Base-by-base conservation (phyloP, 2,329 filamentous ascomycete genomes). In the Nigrospora sphaerica region DNA sequence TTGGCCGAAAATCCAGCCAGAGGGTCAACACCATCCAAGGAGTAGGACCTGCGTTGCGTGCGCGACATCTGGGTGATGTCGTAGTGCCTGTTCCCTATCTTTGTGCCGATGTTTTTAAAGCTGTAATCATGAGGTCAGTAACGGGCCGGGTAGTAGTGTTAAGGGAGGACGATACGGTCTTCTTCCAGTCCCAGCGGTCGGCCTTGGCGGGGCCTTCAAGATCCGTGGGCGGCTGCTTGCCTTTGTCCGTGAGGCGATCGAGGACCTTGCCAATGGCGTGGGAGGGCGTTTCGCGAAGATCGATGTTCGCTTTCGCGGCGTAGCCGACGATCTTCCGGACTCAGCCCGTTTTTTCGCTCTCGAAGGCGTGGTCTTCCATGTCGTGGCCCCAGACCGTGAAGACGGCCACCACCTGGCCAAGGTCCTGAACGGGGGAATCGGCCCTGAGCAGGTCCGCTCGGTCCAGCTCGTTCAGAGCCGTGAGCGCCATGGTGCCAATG, bases 171-270 rank as follows among this genome's bases (percentile, higher is more conserved):
- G 46, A 45, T 44, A 56, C 54, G 42, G 46, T 49, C 45, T 51
- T 53, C 51, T 53, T 56, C 53, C 53, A 58, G 11, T 47, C 51
- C 53, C 54, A 57, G 35, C 49, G 44, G 23, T 58, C 56, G 6
- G 45, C 38, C 39, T 51, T 54, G 13, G 51, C 43, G 14, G 32
- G 34, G n/a, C 50, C 49, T 16, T 47, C 39, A 32, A 54, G 44
- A n/a, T 51, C 36, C 42, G 50, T 46, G n/a, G 17, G 32, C 3
- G 40, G 7, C 12, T 55, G 49, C n/a, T 33, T 49, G 19, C 45
- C 53, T 17, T 43, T 12, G 7, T 18, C 39, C 11, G 36, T 18
- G 23, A 28, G 23, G 4, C 23, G 23, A 2, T 46, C 45, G 11
- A 46, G 23, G 3, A 12, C 10, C 33, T 37, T 16, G 14, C 32